Conservation (phyloP, 2,329 filamentous ascomycete genomes). For the Penicillium sp. region DNA sequence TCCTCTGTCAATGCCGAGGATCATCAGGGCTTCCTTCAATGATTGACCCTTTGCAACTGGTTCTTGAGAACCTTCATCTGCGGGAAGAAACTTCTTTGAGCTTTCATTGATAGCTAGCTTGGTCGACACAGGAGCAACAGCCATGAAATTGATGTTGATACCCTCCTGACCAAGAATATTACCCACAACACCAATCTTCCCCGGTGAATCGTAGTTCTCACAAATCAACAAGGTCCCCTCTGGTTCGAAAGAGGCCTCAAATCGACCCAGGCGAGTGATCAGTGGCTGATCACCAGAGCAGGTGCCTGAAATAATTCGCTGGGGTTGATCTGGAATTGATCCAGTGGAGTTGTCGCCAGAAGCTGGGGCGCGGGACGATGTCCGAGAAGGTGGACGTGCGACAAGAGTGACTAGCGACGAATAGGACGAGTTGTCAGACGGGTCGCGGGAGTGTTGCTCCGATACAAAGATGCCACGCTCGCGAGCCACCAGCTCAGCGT, state of each 20-base stretch:
- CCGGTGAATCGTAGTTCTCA: constrained; percentile 77
- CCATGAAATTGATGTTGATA: constrained; percentile 81
- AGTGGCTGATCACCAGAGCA: constrained; percentile 47
- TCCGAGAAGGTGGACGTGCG: constrained; percentile 45
- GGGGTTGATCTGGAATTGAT: constrained; percentile 30
- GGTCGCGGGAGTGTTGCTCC: constrained; percentile 66
- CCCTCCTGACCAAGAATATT: constrained; percentile 66
- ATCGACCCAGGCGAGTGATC: constrained; percentile 72
- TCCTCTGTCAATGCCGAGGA: constrained; percentile 68
- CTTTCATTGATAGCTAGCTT: constrained; percentile 12
- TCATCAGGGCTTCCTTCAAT: constrained; percentile 74
- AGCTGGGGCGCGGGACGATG: constrained; percentile 39
- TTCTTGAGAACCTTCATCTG: constrained; percentile 3
- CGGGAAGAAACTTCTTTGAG: not conserved
- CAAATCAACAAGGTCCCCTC: constrained; percentile 74
- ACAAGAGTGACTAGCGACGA: constrained; percentile 70
- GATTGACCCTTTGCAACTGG: not conserved
- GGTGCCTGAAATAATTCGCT: constrained; percentile 53
- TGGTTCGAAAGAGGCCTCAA: constrained; percentile 71
- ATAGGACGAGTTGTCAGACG: constrained; percentile 60
- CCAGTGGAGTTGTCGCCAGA: constrained; percentile 16
- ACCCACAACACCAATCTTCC: constrained; percentile 79
- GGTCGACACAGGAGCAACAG: constrained; percentile 55
- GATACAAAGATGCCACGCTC: constrained; percentile 77
- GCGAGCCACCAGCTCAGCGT: constrained; percentile 71